Evolutionary conservation across 2,329 filamentous ascomycete species (phyloP).

Genomic region (Dactylonectria estremocensis): DNA sequence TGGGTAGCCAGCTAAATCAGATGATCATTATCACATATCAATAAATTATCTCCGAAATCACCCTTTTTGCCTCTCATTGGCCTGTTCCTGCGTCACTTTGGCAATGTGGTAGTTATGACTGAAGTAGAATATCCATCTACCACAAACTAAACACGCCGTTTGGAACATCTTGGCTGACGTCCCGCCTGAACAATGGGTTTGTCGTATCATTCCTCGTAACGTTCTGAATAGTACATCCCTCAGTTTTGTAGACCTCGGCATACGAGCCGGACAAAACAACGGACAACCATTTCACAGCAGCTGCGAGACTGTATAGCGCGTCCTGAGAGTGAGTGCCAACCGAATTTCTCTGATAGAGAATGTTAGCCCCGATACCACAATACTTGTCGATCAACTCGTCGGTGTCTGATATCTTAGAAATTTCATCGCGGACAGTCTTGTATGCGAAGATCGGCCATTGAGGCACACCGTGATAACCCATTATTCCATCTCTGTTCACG

Average conservation of each 20-base stretch:
- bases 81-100: no score
- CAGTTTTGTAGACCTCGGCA: conserved; percentile 24
- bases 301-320: conserved; percentile 7
- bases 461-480: conserved; percentile 46
- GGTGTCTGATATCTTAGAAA: conserved; percentile 37
- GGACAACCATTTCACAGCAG: conserved; percentile 36
- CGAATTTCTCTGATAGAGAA: conserved; percentile 43
- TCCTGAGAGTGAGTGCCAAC: conserved; percentile 37
- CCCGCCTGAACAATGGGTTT: conserved; percentile 28
- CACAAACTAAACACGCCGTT: conserved; percentile 37
- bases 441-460: conserved; percentile 44
- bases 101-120: no score
- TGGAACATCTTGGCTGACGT: background rate
- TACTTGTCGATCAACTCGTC: conserved; percentile 40
- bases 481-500: conserved; percentile 42
- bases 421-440: conserved; percentile 39
- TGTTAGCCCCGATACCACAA: conserved; percentile 40
- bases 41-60: no score
- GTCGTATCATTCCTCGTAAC: conserved; percentile 38
- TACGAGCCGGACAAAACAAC: conserved; percentile 35
- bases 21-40: no score
- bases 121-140: no score
- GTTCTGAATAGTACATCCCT: conserved; percentile 43
- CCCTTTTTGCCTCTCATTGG: no score
- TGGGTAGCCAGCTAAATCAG: no score